Evolutionary conservation across 2,329 filamentous ascomycete genomes (phyloP).

Genomic region (Xylariomycetidae sp.): DNA sequence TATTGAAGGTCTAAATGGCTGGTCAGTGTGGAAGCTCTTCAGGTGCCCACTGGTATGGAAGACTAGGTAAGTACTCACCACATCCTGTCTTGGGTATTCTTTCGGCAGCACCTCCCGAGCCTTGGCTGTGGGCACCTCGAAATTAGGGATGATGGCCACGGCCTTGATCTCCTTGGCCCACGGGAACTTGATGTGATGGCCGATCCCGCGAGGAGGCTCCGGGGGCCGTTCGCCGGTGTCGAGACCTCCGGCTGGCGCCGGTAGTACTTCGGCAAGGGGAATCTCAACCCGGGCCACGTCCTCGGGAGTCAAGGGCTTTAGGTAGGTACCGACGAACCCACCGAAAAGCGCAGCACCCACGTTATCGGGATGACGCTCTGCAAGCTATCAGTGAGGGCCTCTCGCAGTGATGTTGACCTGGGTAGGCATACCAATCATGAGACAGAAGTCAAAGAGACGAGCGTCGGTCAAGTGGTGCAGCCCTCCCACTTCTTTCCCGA

Average conservation of each 20-base stretch:
- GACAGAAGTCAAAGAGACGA: constrained; percentile 86
- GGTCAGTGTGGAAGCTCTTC: too few species aligned
- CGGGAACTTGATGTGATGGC: constrained; percentile 90
- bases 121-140: constrained; percentile 90
- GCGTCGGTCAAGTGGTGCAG: constrained; percentile 69
- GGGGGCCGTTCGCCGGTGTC: constrained; percentile 86
- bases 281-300: constrained; percentile 90
- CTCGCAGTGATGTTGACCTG: neutral
- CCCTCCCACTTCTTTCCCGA: constrained; percentile 82
- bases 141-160: constrained; percentile 91
- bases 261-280: constrained; percentile 87
- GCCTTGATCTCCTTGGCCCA: constrained; percentile 96
- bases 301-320: constrained; percentile 84
- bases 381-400: constrained; percentile 5
- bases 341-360: constrained; percentile 93
- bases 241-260: constrained; percentile 80
- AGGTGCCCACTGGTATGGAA: neutral
- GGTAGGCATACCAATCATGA: constrained; percentile 87
- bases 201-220: constrained; percentile 84
- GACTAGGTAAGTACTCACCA: constrained; percentile 47
- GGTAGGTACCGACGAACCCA: constrained; percentile 93
- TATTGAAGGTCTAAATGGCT: constrained; percentile 71
- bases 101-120: constrained; percentile 80
- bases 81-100: constrained; percentile 72
- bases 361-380: constrained; percentile 85